These are phyloP conservation scores for Perilla frutescens DNA, from an alignment of 257 asterid species.

Conservation along the genomic window DNA sequence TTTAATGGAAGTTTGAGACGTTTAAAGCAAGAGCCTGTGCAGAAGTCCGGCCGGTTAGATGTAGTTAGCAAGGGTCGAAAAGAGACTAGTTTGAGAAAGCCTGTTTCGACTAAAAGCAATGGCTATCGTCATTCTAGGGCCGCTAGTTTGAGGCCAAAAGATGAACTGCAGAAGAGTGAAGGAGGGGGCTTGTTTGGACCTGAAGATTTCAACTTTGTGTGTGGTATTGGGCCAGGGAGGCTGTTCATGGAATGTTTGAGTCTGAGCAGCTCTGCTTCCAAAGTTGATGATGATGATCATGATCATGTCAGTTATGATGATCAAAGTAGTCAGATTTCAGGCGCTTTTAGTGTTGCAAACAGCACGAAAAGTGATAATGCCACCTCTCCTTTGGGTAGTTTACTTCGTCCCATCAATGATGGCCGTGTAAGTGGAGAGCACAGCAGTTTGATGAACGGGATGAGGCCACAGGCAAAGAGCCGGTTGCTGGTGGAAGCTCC, in stretches of 20 bases:
- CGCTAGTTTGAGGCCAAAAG: constrained; percentile 32
- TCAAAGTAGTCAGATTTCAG: constrained; percentile 65
- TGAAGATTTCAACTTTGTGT: constrained; percentile 67
- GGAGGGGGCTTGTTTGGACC: constrained; percentile 58
- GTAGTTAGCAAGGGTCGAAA: constrained; percentile 33
- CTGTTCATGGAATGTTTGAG: constrained; percentile 80
- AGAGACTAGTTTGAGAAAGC: constrained; percentile 34
- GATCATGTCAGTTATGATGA: constrained; percentile 49
- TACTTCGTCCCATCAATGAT: constrained; percentile 36
- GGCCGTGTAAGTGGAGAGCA: constrained; percentile 23
- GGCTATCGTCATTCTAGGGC: constrained; percentile 40
- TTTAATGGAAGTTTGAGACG: constrained; percentile 40
- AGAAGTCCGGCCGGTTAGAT: constrained; percentile 38
- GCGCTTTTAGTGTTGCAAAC: constrained; percentile 52
- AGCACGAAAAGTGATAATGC: constrained; percentile 47
- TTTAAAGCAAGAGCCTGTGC: constrained; percentile 41
- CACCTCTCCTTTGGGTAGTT: constrained; percentile 33
- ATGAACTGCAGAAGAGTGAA: constrained; percentile 49
- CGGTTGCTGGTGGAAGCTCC: constrained; percentile 52
- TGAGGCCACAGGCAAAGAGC: constrained; percentile 51
- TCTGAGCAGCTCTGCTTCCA: constrained; percentile 65
- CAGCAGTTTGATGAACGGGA: background rate
- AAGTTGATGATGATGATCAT: constrained; percentile 51
- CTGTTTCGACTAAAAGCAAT: constrained; percentile 40
- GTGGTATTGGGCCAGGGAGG: constrained; percentile 84